Evolutionary conservation across 2,329 filamentous ascomycete species (phyloP).

Genomic region (Xylaria multiplex): DNA sequence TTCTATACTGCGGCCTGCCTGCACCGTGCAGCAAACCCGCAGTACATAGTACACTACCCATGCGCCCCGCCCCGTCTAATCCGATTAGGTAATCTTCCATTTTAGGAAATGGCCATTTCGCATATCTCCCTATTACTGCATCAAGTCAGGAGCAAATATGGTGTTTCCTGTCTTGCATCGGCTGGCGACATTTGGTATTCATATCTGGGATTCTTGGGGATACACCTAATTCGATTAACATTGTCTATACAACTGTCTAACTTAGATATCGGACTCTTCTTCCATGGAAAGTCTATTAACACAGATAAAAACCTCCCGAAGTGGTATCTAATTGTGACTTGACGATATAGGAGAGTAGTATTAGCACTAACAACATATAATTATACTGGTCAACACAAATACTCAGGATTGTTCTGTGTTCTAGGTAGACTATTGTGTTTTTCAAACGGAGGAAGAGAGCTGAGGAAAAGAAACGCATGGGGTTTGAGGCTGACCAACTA

Average conservation of each 20-base stretch:
- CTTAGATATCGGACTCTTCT: too few relatives aligned
- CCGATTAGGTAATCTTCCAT: slow-evolving; percentile 16
- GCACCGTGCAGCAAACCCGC: slow-evolving; percentile 9
- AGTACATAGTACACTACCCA: not conserved
- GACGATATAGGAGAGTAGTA: too few relatives aligned
- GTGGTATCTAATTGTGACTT: too few relatives aligned
- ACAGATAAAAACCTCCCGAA: too few relatives aligned
- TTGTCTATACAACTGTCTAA: too few relatives aligned
- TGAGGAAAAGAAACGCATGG: not conserved
- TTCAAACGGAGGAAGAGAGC: not conserved
- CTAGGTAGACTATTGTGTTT: not conserved
- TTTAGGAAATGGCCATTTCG: slow-evolving; percentile 9
- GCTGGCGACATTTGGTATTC: slow-evolving; percentile 3
- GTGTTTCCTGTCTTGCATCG: not conserved
- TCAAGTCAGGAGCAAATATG: not conserved
- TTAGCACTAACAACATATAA: too few relatives aligned
- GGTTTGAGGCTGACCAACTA: not conserved
- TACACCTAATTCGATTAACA: too few relatives aligned
- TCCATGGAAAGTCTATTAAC: too few relatives aligned
- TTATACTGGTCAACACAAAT: too few relatives aligned
- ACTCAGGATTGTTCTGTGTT: too few relatives aligned
- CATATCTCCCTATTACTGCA: not conserved
- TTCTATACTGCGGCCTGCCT: slow-evolving; percentile 2
- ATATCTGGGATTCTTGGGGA: not conserved
- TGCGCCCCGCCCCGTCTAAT: not conserved